Conservation (phyloP, 257 asterid genomes). For the Nicotiana tabacum region DNA sequence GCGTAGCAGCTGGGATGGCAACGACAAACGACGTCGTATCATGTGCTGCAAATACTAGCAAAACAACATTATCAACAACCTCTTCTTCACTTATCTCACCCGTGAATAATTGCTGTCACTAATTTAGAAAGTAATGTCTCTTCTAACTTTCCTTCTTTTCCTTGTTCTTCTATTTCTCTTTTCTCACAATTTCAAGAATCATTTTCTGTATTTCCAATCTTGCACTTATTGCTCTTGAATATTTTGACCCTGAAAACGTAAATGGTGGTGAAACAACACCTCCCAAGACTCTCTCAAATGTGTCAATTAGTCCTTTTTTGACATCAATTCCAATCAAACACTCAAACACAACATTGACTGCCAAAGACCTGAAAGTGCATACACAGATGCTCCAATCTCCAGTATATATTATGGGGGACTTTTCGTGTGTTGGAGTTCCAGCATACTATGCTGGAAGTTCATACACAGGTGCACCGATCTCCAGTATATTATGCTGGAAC, state of each 20-base stretch:
- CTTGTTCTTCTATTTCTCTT: slow-evolving; percentile 30
- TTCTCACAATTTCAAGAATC: slow-evolving; percentile 44
- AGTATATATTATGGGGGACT: no score
- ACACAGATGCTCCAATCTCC: no score
- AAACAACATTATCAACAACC: slow-evolving; percentile 70
- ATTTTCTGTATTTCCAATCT: slow-evolving; percentile 46
- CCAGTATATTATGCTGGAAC: no score
- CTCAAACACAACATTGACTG: slow-evolving; percentile 60
- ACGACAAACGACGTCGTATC: slow-evolving; percentile 89
- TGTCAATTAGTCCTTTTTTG: slow-evolving; percentile 37
- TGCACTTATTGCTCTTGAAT: slow-evolving; percentile 61
- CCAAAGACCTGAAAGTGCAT: neutral
- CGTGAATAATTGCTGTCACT: slow-evolving; percentile 51
- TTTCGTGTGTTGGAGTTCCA: no score
- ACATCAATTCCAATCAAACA: slow-evolving; percentile 68
- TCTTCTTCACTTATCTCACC: slow-evolving; percentile 67
- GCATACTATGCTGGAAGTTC: no score
- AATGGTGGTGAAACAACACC: slow-evolving; percentile 61
- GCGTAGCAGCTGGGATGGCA: slow-evolving; percentile 66
- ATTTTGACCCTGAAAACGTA: slow-evolving; percentile 49
- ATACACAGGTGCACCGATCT: no score
- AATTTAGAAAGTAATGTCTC: slow-evolving; percentile 44
- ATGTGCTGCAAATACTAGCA: slow-evolving; percentile 86
- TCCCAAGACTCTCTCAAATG: slow-evolving; percentile 64
- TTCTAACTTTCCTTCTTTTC: slow-evolving; percentile 12